Conservation (phyloP, 768 basidiomycete species). For the Pulveroboletus frians region DNA sequence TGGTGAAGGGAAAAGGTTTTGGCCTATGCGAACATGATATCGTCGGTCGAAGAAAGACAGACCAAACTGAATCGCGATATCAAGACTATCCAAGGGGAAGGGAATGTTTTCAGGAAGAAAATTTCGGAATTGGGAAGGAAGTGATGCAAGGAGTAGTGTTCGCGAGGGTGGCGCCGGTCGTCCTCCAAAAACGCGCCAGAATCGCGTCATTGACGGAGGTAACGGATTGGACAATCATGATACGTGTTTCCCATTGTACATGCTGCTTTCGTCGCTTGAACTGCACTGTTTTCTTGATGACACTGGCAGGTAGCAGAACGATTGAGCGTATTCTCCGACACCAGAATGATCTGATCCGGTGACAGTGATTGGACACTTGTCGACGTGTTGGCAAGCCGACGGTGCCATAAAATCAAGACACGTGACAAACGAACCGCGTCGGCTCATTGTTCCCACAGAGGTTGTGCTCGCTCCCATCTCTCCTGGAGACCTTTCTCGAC, state of each 20-base stretch:
- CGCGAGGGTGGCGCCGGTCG: background rate
- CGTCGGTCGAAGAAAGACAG: constrained; percentile 20
- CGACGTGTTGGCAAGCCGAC: background rate
- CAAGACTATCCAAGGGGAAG: constrained; percentile 15
- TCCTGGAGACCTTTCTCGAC: constrained; percentile 6
- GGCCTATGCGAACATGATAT: constrained; percentile 17
- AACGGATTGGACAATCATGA: background rate
- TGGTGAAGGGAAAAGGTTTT: constrained; percentile 18
- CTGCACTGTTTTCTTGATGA: background rate
- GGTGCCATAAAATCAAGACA: constrained; percentile 25
- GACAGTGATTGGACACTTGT: background rate
- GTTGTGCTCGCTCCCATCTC: background rate
- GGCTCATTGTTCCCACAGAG: constrained; percentile 16
- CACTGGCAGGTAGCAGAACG: background rate
- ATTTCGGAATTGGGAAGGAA: constrained; percentile 14
- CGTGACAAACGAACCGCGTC: constrained; percentile 33
- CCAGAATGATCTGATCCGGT: background rate
- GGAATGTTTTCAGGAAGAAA: constrained; percentile 20
- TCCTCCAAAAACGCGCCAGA: background rate
- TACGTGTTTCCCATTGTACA: background rate
- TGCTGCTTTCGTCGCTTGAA: background rate
- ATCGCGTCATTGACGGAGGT: background rate
- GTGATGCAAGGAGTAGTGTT: background rate
- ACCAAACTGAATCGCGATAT: constrained; percentile 16
- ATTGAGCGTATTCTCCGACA: background rate